Evolutionary conservation across 1,139 yeast species (phyloP), one percentile per base, ranked within the genome.

Genomic region (Casaregolazyma lundiana): DNA sequence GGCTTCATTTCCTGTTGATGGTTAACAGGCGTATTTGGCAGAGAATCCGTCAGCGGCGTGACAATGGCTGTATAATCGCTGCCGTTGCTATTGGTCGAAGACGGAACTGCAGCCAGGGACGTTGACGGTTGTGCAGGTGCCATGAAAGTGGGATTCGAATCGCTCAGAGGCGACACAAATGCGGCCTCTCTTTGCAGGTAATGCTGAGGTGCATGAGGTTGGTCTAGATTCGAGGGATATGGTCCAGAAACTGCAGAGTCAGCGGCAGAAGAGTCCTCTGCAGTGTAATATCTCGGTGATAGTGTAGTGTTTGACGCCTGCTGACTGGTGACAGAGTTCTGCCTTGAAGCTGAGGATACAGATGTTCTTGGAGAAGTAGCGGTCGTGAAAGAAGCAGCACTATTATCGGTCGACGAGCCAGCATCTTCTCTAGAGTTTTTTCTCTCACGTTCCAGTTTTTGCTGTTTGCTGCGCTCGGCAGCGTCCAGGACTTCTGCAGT

Each of bases 401-500:
- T 26, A n/a, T 20, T 38, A 11, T 40, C 43, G 13, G 48, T 18
- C 13, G 41, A 36, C 6, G 46, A 41, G 20, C 41, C 37, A 13
- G 50, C 38, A 6, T 46, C n/a, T 21, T 45, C 38, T 9, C 44
- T 7, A 7, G 50, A 34, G 17, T 40, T 35, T 7, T 34, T 15
- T 38, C 36, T 35, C 19, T 42, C 40, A 11, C 38, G 37, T 20
- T 43, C 46, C 21, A 41, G 44, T 8, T 38, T 29, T 32, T 43
- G 38, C n/a, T 35, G 45, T 13, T 42, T 42, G 3, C 45, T 24
- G 29, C 60, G 56, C 43, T 58, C 61, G 17, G 64, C 64, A 4
- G 65, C 63, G 8, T 64, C 54, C 51, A 62, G 50, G 20, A 61
- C 63, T 46, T 60, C 63, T 38, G 65, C 61, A 15, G 66, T 59